A percentile compares a stretch with the other conserved stretches of the same genome.
Evolutionary conservation across 768 basidiomycete species (phyloP).

Genomic region (Pulveroboletus frians): DNA sequence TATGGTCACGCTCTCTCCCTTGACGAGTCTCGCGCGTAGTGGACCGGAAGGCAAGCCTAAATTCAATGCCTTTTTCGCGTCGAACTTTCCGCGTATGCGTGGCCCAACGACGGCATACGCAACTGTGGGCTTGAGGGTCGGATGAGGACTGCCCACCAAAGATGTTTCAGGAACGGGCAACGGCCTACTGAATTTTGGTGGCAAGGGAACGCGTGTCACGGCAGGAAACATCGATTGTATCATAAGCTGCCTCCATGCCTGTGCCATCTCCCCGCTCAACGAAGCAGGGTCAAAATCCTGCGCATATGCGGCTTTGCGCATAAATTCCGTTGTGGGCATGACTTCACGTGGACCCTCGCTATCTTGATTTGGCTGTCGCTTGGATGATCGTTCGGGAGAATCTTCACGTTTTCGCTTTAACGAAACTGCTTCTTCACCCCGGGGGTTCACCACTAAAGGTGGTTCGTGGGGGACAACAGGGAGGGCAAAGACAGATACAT

Average conservation of each 20-base stretch:
- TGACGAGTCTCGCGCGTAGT: conserved; percentile 53
- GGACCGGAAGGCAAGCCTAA: conserved; percentile 61
- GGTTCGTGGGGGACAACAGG: conserved; percentile 36
- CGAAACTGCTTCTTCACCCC: not conserved
- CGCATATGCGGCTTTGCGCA: conserved; percentile 22
- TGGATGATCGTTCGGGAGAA: conserved; percentile 36
- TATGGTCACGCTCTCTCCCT: conserved; percentile 59
- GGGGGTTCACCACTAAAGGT: not conserved
- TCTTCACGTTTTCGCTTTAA: conserved; percentile 43
- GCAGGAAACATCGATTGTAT: conserved; percentile 61
- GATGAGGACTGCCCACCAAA: conserved; percentile 13
- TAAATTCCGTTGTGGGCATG: not conserved
- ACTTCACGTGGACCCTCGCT: not conserved
- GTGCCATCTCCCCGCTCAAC: conserved; percentile 41
- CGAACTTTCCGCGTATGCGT: conserved; percentile 63
- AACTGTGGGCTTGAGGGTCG: conserved; percentile 33
- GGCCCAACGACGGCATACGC: conserved; percentile 52
- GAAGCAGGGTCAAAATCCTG: conserved; percentile 27
- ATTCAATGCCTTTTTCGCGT: conserved; percentile 54
- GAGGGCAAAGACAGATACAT: conserved; percentile 60
- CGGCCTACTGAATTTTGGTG: conserved; percentile 11
- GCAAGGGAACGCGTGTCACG: conserved; percentile 11
- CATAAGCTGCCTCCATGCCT: conserved; percentile 51
- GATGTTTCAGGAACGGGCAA: conserved; percentile 23
- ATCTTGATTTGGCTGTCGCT: conserved; percentile 21